These are phyloP conservation scores for Jamesozyma gamospora DNA, from an alignment of 805 yeast genomes.

Conservation along the genomic window DNA sequence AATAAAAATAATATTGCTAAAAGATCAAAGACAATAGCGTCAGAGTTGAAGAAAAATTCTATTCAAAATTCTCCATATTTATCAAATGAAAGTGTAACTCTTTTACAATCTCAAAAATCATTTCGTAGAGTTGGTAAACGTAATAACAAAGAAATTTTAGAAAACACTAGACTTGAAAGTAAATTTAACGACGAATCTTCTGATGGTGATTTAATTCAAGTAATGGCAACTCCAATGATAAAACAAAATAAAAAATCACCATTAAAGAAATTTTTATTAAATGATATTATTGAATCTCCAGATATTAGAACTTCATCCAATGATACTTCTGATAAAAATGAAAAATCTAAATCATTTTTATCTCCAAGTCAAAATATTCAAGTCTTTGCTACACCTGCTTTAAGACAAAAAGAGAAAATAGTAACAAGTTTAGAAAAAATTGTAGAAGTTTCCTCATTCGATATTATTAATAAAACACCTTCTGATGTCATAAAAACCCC, in stretches of 20 bases:
- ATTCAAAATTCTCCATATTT: neutral
- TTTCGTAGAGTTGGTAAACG: constrained; percentile 27
- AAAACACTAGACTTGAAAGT: neutral
- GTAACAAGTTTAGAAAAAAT: neutral
- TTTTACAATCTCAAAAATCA: constrained; percentile 6
- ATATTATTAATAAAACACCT: too few relatives aligned
- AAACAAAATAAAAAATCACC: constrained; percentile 9
- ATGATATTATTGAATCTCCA: constrained; percentile 25
- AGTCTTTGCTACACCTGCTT: neutral
- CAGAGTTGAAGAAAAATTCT: neutral
- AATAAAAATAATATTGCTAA: constrained; percentile 1
- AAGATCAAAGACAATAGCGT: constrained; percentile 1
- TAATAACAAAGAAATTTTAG: neutral
- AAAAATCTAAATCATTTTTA: neutral
- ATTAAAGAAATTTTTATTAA: constrained; percentile 8
- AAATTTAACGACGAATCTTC: neutral
- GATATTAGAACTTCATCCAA: neutral
- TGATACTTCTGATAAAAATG: neutral
- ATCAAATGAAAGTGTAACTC: neutral
- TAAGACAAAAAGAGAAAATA: neutral
- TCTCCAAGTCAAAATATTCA: neutral
- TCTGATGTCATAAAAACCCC: too few relatives aligned
- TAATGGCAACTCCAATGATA: constrained; percentile 24
- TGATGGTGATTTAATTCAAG: constrained; percentile 7
- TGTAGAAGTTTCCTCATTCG: neutral